A percentile compares a stretch with the other conserved stretches of the same genome.
Conservation (phyloP, 192 early-diverging fungal genomes). For the Geranomyces variabilis region DNA sequence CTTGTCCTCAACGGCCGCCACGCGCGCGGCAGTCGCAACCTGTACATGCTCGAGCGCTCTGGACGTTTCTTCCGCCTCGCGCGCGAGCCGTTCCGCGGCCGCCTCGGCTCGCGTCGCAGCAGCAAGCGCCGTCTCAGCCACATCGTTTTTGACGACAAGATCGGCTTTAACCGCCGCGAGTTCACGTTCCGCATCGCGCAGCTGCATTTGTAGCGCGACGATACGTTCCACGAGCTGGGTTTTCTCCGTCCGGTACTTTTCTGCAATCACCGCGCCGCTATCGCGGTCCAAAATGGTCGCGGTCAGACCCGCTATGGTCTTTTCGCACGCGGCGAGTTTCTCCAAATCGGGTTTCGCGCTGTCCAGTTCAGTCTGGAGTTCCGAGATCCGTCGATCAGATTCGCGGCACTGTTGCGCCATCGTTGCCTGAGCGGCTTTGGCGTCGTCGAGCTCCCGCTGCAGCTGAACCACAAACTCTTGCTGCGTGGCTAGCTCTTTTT, state of each 20-base stretch:
- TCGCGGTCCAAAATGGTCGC: slow-evolving; percentile 13
- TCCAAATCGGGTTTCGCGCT: slow-evolving; percentile 14
- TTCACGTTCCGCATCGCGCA: slow-evolving; percentile 12
- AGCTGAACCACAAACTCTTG: slow-evolving; percentile 5
- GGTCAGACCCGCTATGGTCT: slow-evolving; percentile 16
- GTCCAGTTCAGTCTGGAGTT: slow-evolving; percentile 23
- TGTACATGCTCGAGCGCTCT: slow-evolving; percentile 3
- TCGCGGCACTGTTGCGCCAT: neutral
- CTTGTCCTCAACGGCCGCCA: slow-evolving; percentile 30
- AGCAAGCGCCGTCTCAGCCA: neutral
- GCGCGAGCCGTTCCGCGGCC: slow-evolving; percentile 10
- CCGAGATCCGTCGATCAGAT: slow-evolving; percentile 17
- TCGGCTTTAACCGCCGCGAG: neutral
- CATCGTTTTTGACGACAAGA: neutral
- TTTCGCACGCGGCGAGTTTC: slow-evolving; percentile 19
- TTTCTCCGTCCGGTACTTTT: neutral
- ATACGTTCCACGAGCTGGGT: slow-evolving; percentile 17
- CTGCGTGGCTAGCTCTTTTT: slow-evolving; percentile 14
- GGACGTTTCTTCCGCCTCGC: slow-evolving; percentile 17
- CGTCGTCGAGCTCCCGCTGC: slow-evolving; percentile 2
- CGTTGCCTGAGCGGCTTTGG: neutral
- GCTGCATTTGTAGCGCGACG: slow-evolving; percentile 9
- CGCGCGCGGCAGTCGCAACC: neutral
- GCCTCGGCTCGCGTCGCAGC: neutral
- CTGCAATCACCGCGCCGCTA: neutral